Evolutionary conservation across 2,329 filamentous ascomycete genomes (phyloP).

Genomic region (Claviceps monticola): DNA sequence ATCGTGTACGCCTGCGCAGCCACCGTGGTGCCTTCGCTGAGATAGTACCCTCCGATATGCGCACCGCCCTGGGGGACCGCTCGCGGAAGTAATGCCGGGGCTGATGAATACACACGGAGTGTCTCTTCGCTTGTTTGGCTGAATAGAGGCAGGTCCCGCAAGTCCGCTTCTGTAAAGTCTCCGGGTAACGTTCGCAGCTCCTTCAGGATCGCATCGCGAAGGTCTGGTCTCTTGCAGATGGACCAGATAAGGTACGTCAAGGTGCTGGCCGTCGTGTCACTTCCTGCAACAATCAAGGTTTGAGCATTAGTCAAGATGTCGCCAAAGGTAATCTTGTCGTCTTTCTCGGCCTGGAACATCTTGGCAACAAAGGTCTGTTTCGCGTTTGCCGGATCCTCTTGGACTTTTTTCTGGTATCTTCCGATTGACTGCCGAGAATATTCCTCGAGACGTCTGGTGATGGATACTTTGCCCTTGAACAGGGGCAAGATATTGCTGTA

Average conservation of each 20-base stretch:
- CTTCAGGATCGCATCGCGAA: slow-evolving; percentile 18
- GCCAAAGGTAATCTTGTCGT: slow-evolving; percentile 10
- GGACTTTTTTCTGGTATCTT: slow-evolving; percentile 14
- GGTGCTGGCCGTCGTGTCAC: slow-evolving; percentile 35
- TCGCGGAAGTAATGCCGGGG: slow-evolving; percentile 25
- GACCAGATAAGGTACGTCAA: slow-evolving; percentile 34
- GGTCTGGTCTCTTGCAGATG: slow-evolving; percentile 16
- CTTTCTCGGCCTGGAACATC: slow-evolving; percentile 21
- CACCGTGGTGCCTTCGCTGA: slow-evolving; percentile 26
- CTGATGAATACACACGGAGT: slow-evolving; percentile 28
- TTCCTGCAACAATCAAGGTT: slow-evolving; percentile 34
- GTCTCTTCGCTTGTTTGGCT: slow-evolving; percentile 30
- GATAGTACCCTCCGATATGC: slow-evolving; percentile 21
- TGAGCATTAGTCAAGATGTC: slow-evolving; percentile 27
- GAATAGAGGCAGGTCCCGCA: slow-evolving; percentile 22
- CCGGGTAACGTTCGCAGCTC: slow-evolving; percentile 22
- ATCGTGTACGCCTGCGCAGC: slow-evolving; percentile 32
- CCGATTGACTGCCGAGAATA: slow-evolving; percentile 17
- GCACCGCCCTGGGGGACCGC: slow-evolving; percentile 25
- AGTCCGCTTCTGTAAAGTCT: slow-evolving; percentile 9
- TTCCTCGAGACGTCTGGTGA: slow-evolving; percentile 7
- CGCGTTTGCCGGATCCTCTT: slow-evolving; percentile 9
- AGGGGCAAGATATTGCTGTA: slow-evolving; percentile 12
- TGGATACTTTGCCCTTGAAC: slow-evolving; percentile 6
- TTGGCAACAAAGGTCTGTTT: slow-evolving; percentile 23